phyloP scores from a whole-genome alignment of 2,329 filamentous ascomycete genomes.

The Aspergillus phoenicis region DNA sequence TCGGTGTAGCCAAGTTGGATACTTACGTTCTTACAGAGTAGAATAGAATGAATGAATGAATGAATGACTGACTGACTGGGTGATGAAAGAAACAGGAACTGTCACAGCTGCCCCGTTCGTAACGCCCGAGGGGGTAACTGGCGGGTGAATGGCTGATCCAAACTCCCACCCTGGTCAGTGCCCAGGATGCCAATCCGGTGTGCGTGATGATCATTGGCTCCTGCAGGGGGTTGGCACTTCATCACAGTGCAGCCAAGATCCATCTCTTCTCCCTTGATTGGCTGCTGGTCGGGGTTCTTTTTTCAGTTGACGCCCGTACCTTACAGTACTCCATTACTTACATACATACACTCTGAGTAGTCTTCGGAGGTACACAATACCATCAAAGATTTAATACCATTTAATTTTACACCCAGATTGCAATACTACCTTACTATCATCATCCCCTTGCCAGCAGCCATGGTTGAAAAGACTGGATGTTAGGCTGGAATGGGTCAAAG shows the following conservation, averaged over 20 bases:
- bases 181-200: neutral
- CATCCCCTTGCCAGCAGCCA: too few species aligned
- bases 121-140: neutral
- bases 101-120: neutral
- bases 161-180: neutral
- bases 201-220: conserved; percentile 17
- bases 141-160: neutral
- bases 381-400: too few species aligned
- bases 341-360: too few species aligned
- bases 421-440: too few species aligned
- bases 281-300: neutral
- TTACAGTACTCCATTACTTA: neutral
- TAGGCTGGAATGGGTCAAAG: too few species aligned
- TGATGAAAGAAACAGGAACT: too few species aligned
- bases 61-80: too few species aligned
- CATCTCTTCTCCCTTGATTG: conserved; percentile 14
- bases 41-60: too few species aligned
- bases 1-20: neutral
- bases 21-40: too few species aligned
- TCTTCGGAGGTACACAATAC: too few species aligned
- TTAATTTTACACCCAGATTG: too few species aligned
- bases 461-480: too few species aligned
- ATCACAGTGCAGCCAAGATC: conserved; percentile 23
- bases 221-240: conserved; percentile 23
- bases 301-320: conserved; percentile 1